Conservation (phyloP, 2,329 filamentous ascomycete species). For the Fusarium ramigenum region DNA sequence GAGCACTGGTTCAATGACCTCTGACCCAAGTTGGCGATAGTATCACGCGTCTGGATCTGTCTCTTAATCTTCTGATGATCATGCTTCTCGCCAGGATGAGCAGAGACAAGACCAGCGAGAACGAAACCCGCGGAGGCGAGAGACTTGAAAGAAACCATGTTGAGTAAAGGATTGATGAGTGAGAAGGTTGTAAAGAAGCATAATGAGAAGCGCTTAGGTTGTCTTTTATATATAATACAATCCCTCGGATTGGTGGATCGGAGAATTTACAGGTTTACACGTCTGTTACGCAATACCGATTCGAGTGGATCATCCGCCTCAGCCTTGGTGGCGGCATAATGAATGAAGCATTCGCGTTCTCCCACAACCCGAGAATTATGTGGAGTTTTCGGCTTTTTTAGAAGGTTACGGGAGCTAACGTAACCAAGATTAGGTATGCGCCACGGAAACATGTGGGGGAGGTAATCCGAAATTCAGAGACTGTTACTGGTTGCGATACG, state of each 20-base stretch:
- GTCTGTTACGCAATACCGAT: background rate
- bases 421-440: background rate
- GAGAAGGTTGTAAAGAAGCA: background rate
- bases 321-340: background rate
- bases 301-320: background rate
- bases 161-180: background rate
- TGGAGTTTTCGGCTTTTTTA: background rate
- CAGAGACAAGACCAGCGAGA: background rate
- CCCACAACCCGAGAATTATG: background rate
- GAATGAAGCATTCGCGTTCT: background rate
- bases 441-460: background rate
- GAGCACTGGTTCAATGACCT: background rate
- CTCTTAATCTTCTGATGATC: slow-evolving; percentile 11
- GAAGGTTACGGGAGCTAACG: background rate
- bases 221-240: background rate
- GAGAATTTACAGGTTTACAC: background rate
- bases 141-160: slow-evolving; percentile 1
- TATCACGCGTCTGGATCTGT: slow-evolving; percentile 2
- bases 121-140: background rate
- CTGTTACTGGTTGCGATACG: background rate
- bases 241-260: background rate
- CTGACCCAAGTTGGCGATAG: background rate
- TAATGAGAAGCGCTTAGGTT: background rate
- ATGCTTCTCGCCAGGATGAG: slow-evolving; percentile 9
- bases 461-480: background rate